Percentiles rank a stretch among this genome's conserved stretches.
Evolutionary conservation across 2,329 filamentous ascomycete species (phyloP).

Genomic region (Elsinoe fawcettii): DNA sequence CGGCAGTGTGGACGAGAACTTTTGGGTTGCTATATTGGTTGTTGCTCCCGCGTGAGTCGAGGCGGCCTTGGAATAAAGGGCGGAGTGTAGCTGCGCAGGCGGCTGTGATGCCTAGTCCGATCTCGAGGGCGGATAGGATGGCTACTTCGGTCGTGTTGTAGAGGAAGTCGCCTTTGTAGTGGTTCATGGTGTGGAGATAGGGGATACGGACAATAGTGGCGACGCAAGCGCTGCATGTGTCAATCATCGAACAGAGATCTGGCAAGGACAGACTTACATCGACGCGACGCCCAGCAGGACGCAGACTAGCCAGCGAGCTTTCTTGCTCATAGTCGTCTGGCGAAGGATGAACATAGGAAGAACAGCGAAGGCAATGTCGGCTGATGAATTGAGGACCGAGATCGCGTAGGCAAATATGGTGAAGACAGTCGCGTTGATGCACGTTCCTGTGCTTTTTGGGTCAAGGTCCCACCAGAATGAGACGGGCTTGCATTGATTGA

Average conservation of each 20-base stretch:
- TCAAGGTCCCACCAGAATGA: slow-evolving; percentile 44
- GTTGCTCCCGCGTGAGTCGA: background rate
- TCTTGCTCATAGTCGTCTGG: slow-evolving; percentile 33
- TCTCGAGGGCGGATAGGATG: slow-evolving; percentile 29
- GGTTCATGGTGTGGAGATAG: slow-evolving; percentile 32
- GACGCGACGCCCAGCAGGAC: slow-evolving; percentile 35
- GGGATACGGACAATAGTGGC: slow-evolving; percentile 42
- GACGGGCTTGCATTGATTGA: slow-evolving; percentile 48
- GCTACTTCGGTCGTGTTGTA: slow-evolving; percentile 37
- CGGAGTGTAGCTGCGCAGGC: slow-evolving; percentile 43
- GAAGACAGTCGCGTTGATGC: slow-evolving; percentile 39
- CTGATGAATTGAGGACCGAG: slow-evolving; percentile 33
- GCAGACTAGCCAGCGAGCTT: slow-evolving; percentile 33
- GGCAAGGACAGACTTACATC: slow-evolving; percentile 32
- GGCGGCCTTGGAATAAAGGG: slow-evolving; percentile 33
- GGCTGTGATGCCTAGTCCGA: slow-evolving; percentile 33
- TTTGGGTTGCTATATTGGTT: background rate
- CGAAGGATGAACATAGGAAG: slow-evolving; percentile 37
- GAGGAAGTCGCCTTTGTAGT: slow-evolving; percentile 36
- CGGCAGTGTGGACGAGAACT: background rate
- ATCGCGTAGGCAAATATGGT: slow-evolving; percentile 34
- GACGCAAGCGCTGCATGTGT: slow-evolving; percentile 39
- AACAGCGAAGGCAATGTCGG: slow-evolving; percentile 36
- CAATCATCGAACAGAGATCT: slow-evolving; percentile 1
- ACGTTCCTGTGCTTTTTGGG: slow-evolving; percentile 33